These are phyloP conservation scores for Gracilaria domingensis DNA, from an alignment of 23 red algal genomes.

Conservation along the genomic window DNA sequence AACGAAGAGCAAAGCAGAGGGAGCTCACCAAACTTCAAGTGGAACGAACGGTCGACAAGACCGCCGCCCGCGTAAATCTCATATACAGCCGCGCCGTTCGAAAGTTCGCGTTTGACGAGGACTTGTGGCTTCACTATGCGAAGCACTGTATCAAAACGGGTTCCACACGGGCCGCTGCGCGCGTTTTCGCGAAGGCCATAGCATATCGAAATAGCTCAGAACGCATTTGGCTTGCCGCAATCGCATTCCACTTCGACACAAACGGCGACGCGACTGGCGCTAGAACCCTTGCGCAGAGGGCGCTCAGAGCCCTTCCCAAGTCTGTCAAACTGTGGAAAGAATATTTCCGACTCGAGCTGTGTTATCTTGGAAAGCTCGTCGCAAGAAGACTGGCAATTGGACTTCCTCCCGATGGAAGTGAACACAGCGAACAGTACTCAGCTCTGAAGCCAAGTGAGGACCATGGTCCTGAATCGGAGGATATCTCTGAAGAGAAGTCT, in stretches of 20 bases:
- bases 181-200: constrained; percentile 63
- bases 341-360: constrained; percentile 72
- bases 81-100: constrained; percentile 62
- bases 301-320: constrained; percentile 25
- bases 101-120: constrained; percentile 52
- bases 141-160: constrained; percentile 59
- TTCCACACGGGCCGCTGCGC: constrained; percentile 22
- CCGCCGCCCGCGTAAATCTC: constrained; percentile 63
- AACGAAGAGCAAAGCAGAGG: constrained; percentile 20
- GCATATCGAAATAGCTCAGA: constrained; percentile 39
- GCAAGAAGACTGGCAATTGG: constrained; percentile 64
- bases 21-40: constrained; percentile 19
- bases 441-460: background rate
- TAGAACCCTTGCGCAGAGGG: constrained; percentile 56
- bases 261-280: constrained; percentile 44
- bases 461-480: background rate
- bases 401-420: background rate
- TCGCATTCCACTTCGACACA: constrained; percentile 71
- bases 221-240: constrained; percentile 65
- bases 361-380: constrained; percentile 52
- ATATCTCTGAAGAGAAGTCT: background rate
- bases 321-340: constrained; percentile 56
- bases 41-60: constrained; percentile 23
- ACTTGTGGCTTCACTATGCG: constrained; percentile 75
- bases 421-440: background rate